Evolutionary conservation across 148 eudicot species (phyloP).

Genomic region (Amaranthus palmeri): DNA sequence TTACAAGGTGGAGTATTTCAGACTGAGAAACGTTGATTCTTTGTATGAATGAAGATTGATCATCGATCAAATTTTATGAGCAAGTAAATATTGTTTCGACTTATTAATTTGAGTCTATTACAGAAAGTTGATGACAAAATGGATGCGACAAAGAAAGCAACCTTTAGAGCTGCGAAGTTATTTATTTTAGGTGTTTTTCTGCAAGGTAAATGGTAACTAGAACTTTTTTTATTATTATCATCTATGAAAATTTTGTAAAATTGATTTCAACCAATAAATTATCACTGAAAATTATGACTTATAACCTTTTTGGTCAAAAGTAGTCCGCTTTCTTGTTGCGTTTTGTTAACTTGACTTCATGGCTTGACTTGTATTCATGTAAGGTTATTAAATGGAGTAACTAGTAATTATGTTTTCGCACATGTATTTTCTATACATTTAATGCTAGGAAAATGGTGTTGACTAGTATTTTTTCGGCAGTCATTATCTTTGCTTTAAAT

Average conservation of each 20-base stretch:
- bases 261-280: background rate
- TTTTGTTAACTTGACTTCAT: background rate
- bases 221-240: constrained; percentile 1
- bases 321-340: background rate
- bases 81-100: too few relatives aligned
- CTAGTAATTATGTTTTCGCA: too few relatives aligned
- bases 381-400: background rate
- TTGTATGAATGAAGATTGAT: too few relatives aligned
- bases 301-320: background rate
- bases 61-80: too few relatives aligned
- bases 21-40: background rate
- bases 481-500: background rate
- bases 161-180: constrained; percentile 46
- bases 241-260: background rate
- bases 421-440: background rate
- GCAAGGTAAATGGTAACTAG: constrained; percentile 44
- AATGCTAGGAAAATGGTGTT: background rate
- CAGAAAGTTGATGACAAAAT: constrained; percentile 62
- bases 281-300: background rate
- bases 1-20: constrained; percentile 46
- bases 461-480: background rate
- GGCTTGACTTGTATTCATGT: background rate
- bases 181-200: constrained; percentile 77
- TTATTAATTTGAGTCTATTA: background rate
- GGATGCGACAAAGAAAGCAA: constrained; percentile 63